Evolutionary conservation across 306 rosid genomes (phyloP), one percentile per base, ranked within the genome.

Genomic region (Pueraria montana): DNA sequence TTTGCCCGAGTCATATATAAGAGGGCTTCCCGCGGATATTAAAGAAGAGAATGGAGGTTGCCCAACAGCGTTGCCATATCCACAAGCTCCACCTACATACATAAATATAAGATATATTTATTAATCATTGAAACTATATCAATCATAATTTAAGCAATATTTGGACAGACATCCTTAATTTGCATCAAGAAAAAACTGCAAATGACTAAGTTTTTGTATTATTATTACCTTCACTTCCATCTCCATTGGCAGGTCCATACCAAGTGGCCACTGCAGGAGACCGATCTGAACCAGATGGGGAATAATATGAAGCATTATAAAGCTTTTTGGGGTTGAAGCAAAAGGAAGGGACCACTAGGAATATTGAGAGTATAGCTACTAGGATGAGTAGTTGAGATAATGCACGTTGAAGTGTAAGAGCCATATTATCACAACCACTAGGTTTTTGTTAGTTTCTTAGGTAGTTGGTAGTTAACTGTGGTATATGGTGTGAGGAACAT

Each of bases 41-140:
- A 88, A 32, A 8, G 91, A 69, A 18, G 90, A 88, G 71, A 93
- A 90, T 43, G 98, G 97, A 5, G 90, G 50, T 76, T 89, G 80
- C 38, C 76, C 92, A 42, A 95, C 98, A 21, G 84, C 81, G 6
- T 9, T 16, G 1, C 77, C 86, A 78, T 93, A 95, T 56, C 97
- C 98, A 83, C 98, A 95, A 16, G 98, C 96, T 76, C 94, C 96
- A 38, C 95, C 97, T 92, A 61, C 40, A 62, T 2, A 21, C 43
- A 42, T 6, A 50, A 18, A 1, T 5, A 66, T 13, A 2, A 76
- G 2, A 68, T 38, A 26, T 4, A 38, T 65, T 64, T 4, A 38
- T 65, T 64, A 52, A 20, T 64, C 14, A n/a, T n/a, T 66, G 3
- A 52, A 40, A 32, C 42, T 1, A 10, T 14, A 10, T 42, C 9